Evolutionary conservation across 83 land plant species (phyloP), one percentile per base, ranked within the genome.

Genomic region (Thuja plicata): DNA sequence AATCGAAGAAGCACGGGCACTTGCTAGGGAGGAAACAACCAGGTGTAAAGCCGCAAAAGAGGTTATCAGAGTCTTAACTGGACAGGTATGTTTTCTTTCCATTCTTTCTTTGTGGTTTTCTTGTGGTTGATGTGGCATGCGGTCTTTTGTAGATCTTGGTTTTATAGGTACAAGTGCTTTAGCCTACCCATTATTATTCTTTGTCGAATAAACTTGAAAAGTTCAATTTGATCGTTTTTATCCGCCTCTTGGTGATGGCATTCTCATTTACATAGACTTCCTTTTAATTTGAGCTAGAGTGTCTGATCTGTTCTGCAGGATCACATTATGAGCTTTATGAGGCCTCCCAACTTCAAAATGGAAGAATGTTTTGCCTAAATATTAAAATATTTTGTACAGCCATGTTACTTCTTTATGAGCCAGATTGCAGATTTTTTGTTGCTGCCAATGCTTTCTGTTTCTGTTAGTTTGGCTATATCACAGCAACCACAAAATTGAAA

Each of bases 41-140:
- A 94, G 93, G 86, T 91, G 91, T 89, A 93, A 94, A 91, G 92
- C 95, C 71, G 92, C 94, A 34, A 94, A 94, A 85, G 95, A 91
- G 19, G 92, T 94, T 40, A 92, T 94, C 11, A 92, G 88, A 81
- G 89, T 78, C 30, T 87, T 94, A 41, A 90, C 92, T 5, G 86
- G 37, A 84, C 93, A 89, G 94, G 94, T 92, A 89, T 77, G 87
- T 34, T 52, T 46, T 83, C 52, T 30, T 52, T 84, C 38, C 62
- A 50, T 50, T 15, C 45, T 32, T 48, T 52, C 12, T 5, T 30
- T 50, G 52, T 13, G 41, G 40, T 48, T 52, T 84, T 84, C 86
- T 48, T 17, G 15, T 84, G 60, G 1, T 50, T 84, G 55, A 16
- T 84, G 52, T 27, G 15, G 41, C 1, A 45, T 43, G 45, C 45